A percentile compares a stretch with the other conserved stretches of the same genome.
Evolutionary conservation across 2,329 filamentous ascomycete genomes (phyloP).

Genomic region (Karstenula rhodostoma): DNA sequence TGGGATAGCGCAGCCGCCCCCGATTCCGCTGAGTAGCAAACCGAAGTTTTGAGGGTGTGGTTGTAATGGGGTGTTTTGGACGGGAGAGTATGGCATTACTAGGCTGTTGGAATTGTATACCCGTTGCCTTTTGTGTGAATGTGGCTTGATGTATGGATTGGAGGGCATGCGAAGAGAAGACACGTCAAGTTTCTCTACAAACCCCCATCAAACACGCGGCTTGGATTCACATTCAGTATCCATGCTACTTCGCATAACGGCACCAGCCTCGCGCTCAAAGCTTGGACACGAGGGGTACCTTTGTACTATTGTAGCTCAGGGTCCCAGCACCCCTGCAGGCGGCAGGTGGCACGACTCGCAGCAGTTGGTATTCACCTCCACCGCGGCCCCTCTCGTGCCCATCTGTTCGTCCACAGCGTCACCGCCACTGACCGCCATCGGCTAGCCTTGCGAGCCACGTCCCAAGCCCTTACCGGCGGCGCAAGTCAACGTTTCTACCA

Average conservation of each 20-base stretch:
- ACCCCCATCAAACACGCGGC: too few species aligned
- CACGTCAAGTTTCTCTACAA: too few species aligned
- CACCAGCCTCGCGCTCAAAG: neutral
- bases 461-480: constrained; percentile 23
- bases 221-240: too few species aligned
- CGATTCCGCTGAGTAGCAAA: constrained; percentile 66
- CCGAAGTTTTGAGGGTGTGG: constrained; percentile 50
- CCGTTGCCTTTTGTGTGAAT: constrained; percentile 29
- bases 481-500: constrained; percentile 28
- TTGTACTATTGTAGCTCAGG: too few species aligned
- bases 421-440: neutral
- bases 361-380: neutral
- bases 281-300: constrained; percentile 8
- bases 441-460: neutral
- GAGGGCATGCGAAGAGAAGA: neutral
- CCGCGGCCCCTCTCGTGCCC: neutral
- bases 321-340: neutral
- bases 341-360: neutral
- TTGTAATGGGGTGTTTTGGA: too few species aligned
- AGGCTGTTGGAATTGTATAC: constrained; percentile 12
- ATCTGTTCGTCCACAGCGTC: neutral
- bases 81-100: neutral
- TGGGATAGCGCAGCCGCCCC: constrained; percentile 58
- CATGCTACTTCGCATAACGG: too few species aligned
- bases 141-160: too few species aligned